These are phyloP conservation scores for Gilbertella persicaria DNA, from an alignment of 371 early-diverging fungal genomes.

Conservation along the genomic window DNA sequence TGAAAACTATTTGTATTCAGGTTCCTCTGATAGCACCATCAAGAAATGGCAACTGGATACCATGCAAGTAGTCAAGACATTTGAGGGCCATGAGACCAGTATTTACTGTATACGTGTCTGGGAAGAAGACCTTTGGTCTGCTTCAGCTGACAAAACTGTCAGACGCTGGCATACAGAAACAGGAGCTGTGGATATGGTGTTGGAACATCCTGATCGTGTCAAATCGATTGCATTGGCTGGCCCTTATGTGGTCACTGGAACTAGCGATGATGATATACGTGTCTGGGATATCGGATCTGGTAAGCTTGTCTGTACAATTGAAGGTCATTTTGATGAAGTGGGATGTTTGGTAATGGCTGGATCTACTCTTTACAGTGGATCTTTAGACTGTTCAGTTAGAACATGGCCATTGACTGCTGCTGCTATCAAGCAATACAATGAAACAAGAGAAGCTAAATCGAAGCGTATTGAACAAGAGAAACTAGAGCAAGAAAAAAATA, in stretches of 20 bases:
- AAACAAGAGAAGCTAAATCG: conserved; percentile 15
- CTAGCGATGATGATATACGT: conserved; percentile 80
- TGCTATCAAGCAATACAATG: conserved; percentile 34
- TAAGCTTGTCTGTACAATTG: conserved; percentile 62
- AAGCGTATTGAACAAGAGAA: conserved; percentile 19
- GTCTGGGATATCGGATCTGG: conserved; percentile 84
- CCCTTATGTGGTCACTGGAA: conserved; percentile 73
- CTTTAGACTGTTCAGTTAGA: conserved; percentile 78
- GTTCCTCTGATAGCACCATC: conserved; percentile 68
- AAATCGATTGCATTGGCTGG: conserved; percentile 66
- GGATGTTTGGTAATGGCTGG: conserved; percentile 58
- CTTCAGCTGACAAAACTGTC: conserved; percentile 79
- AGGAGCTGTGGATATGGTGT: conserved; percentile 59
- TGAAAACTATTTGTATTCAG: conserved; percentile 62
- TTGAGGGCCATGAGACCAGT: conserved; percentile 73
- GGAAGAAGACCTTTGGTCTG: conserved; percentile 72
- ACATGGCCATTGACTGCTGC: conserved; percentile 63
- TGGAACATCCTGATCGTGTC: conserved; percentile 83
- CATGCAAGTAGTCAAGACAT: conserved; percentile 35
- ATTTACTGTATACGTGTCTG: conserved; percentile 58
- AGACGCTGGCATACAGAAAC: conserved; percentile 62
- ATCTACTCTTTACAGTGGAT: conserved; percentile 67
- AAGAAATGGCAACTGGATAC: conserved; percentile 67
- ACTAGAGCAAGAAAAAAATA: conserved; percentile 20
- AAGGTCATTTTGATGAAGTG: conserved; percentile 85